Evolutionary conservation across 495 filamentous ascomycete genomes (phyloP).

Genomic region (Talaromyces wortmannii): DNA sequence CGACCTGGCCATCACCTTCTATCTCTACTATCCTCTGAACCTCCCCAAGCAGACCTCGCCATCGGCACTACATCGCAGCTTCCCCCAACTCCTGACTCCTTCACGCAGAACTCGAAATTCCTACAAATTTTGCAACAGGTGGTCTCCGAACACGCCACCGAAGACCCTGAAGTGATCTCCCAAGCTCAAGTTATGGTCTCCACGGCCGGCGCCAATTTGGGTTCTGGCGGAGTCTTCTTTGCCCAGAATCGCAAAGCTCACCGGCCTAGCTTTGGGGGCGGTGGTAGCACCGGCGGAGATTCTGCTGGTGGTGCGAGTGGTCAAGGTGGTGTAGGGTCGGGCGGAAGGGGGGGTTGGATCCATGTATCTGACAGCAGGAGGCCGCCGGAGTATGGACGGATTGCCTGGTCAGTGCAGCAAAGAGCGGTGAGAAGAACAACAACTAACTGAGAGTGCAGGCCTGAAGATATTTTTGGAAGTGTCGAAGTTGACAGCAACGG

Average conservation of each 20-base stretch:
- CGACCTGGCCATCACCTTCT: slow-evolving; percentile 49
- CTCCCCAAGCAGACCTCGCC: slow-evolving; percentile 60
- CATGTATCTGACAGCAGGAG: slow-evolving; percentile 80
- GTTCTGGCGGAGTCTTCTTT: slow-evolving; percentile 58
- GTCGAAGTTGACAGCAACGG: slow-evolving; percentile 76
- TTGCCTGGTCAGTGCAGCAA: slow-evolving; percentile 52
- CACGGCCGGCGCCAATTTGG: slow-evolving; percentile 64
- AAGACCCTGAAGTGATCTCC: slow-evolving; percentile 64
- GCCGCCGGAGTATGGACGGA: slow-evolving; percentile 84
- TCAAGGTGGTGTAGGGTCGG: slow-evolving; percentile 79
- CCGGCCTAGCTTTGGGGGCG: slow-evolving; percentile 27
- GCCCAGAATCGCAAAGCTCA: slow-evolving; percentile 29
- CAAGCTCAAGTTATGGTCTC: slow-evolving; percentile 79
- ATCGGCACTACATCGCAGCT: slow-evolving; percentile 68
- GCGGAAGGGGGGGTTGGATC: slow-evolving; percentile 77
- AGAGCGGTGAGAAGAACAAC: neutral
- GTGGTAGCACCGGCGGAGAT: slow-evolving; percentile 40
- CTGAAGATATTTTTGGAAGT: slow-evolving; percentile 91
- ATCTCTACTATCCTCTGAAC: slow-evolving; percentile 66
- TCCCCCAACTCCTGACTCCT: slow-evolving; percentile 70
- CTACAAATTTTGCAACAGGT: slow-evolving; percentile 70
- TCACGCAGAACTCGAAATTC: slow-evolving; percentile 74
- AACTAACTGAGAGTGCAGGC: slow-evolving; percentile 23
- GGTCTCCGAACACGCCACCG: slow-evolving; percentile 56
- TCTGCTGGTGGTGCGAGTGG: slow-evolving; percentile 71